Evolutionary conservation across 75 land plant genomes (phyloP).

Genomic region (Sequoia sempervirens): DNA sequence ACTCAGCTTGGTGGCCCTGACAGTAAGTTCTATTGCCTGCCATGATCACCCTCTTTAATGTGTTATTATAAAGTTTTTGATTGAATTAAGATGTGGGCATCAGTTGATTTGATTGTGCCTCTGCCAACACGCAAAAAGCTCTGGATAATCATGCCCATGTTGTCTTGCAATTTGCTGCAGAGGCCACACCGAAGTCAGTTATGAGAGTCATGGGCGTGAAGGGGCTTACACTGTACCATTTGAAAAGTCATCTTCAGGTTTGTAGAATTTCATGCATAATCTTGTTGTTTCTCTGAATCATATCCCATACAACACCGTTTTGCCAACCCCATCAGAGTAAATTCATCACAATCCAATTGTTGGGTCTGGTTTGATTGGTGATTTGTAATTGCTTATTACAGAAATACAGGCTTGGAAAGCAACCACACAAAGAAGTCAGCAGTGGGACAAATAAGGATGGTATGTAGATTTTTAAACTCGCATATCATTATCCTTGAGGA

Average conservation of each 20-base stretch:
- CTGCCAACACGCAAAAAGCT: neutral
- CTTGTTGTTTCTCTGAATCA: neutral
- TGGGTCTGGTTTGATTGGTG: neutral
- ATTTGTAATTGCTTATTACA: neutral
- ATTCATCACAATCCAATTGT: neutral
- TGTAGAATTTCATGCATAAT: neutral
- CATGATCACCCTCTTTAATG: neutral
- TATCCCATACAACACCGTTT: no score
- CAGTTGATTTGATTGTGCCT: neutral
- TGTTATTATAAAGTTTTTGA: neutral
- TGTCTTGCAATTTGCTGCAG: slow-evolving; percentile 25
- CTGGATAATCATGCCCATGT: neutral
- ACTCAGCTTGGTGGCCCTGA: slow-evolving; percentile 17
- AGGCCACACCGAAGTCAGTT: slow-evolving; percentile 63
- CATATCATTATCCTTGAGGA: neutral
- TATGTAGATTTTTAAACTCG: neutral
- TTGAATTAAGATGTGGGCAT: neutral
- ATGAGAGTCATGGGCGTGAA: slow-evolving; percentile 61
- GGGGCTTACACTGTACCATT: slow-evolving; percentile 70
- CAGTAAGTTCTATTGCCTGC: slow-evolving; percentile 1
- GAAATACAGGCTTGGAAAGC: slow-evolving; percentile 10
- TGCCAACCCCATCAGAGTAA: neutral
- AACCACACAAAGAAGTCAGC: neutral
- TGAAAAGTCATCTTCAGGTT: slow-evolving; percentile 76
- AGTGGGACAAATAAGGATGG: neutral